Evolutionary conservation across 2,329 filamentous ascomycete species (phyloP), one percentile per base, ranked within the genome.

Genomic region (Cordyceps cicadae): DNA sequence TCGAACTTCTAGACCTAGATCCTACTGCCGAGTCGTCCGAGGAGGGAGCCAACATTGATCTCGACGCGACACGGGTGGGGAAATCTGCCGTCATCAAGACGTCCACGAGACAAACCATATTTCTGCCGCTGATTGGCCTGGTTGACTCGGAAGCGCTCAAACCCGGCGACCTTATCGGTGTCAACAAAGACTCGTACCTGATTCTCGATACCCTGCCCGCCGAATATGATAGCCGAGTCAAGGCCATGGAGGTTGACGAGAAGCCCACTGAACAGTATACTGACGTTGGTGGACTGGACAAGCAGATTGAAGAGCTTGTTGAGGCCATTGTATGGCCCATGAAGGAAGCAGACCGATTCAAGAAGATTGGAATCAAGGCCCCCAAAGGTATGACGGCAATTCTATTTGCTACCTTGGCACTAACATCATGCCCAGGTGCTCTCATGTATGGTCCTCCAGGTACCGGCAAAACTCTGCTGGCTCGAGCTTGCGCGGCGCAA

Each of bases 1-100:
- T 99, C 60, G 94, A 99, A 75, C 87, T 99, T 56, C 82, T 99
- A 64, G 94, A 99, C 70, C 87, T 99, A 54, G 95, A 99, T 71
- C 94, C 96, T 54, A 93, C 92, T 26, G 92, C 89, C 66, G 94
- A 99, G 75, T 95, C 94, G 6, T 92, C 89, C 39, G 94, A 99
- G 75, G 95, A 99, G 76, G 95, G 94, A 63, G 94, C 95, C 69
- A 99, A 99, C 74, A 97, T 99, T 73, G 94, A 99, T 73, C 82
- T 99, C 54, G 94, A 99, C 76, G 94, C 94, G 66, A 97, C 92
- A 45, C 86, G 94, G 59, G 92, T 97, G 11, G 94, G 94, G 76
- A 99, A 97, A 77, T 97, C 93, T 0, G 94, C 95, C 17, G 94
- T 99, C 69, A 99, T 99, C 83, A 99, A 99, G 81, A 99, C 94